Evolutionary conservation across 305 asterid genomes (phyloP).

Genomic region (Solanum hybrid): DNA sequence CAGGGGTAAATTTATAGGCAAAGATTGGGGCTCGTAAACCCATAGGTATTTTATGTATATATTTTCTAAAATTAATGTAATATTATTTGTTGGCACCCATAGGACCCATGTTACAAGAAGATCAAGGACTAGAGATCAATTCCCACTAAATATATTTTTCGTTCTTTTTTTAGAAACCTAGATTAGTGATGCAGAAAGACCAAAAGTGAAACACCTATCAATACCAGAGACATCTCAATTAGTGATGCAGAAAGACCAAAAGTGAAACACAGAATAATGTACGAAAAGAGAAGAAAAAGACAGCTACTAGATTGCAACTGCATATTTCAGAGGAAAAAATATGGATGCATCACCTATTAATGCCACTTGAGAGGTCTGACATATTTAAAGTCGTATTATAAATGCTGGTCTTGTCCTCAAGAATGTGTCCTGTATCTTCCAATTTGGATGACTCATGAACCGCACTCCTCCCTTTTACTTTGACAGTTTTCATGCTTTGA

Average conservation of each 20-base stretch:
- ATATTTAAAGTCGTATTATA: constrained; percentile 83
- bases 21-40: not conserved
- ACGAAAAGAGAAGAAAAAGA: not conserved
- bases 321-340: not conserved
- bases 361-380: constrained; percentile 86
- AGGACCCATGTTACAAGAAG: not conserved
- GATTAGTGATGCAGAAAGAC: not conserved
- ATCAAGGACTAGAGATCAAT: not conserved
- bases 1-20: not conserved
- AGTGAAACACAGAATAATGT: not conserved
- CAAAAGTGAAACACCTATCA: not conserved
- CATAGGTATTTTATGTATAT: not conserved
- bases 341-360: constrained; percentile 50
- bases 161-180: not conserved
- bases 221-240: not conserved
- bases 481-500: constrained; percentile 59
- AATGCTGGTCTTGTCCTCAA: constrained; percentile 72
- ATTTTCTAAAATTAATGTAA: not conserved
- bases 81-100: not conserved
- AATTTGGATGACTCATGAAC: constrained; percentile 88
- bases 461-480: constrained; percentile 92
- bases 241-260: not conserved
- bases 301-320: not conserved
- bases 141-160: not conserved
- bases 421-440: constrained; percentile 92